Evolutionary conservation across 371 early-diverging fungal species (phyloP).

Genomic region (Lichtheimia hyalospora): DNA sequence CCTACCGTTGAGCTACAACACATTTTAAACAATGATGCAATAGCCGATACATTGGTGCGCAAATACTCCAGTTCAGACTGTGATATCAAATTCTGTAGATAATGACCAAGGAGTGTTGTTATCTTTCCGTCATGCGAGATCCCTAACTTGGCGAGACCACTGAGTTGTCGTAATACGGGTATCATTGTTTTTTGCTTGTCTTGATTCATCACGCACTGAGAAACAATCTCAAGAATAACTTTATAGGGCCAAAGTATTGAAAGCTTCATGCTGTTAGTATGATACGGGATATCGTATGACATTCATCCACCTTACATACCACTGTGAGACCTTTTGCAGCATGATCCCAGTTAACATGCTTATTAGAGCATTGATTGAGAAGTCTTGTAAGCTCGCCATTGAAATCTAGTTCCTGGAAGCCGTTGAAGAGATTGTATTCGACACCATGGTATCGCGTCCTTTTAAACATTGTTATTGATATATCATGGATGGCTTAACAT

Average conservation of each 20-base stretch:
- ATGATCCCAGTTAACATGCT: neutral
- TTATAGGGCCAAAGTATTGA: constrained; percentile 26
- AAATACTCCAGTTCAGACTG: neutral
- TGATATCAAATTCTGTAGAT: neutral
- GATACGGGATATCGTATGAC: neutral
- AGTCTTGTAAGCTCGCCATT: constrained; percentile 4
- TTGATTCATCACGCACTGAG: constrained; percentile 16
- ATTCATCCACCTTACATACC: constrained; percentile 2
- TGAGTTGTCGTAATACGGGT: constrained; percentile 18
- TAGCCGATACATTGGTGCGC: neutral
- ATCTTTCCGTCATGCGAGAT: neutral
- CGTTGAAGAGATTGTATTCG: constrained; percentile 4
- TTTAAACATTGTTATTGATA: no score
- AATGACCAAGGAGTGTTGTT: constrained; percentile 1
- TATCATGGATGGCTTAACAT: no score
- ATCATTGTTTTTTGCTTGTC: constrained; percentile 22
- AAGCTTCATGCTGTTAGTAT: constrained; percentile 9
- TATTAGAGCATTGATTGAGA: constrained; percentile 5
- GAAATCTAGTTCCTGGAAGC: neutral
- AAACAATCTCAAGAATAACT: constrained; percentile 13
- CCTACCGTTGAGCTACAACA: neutral
- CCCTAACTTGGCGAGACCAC: constrained; percentile 7
- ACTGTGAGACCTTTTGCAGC: constrained; percentile 1
- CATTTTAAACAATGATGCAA: neutral
- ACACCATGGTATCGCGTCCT: neutral